Percentiles rank a stretch among this genome's conserved stretches.
These are phyloP conservation scores for Neurospora sp. DNA, from an alignment of 495 filamentous ascomycete species.

Conservation along the genomic window DNA sequence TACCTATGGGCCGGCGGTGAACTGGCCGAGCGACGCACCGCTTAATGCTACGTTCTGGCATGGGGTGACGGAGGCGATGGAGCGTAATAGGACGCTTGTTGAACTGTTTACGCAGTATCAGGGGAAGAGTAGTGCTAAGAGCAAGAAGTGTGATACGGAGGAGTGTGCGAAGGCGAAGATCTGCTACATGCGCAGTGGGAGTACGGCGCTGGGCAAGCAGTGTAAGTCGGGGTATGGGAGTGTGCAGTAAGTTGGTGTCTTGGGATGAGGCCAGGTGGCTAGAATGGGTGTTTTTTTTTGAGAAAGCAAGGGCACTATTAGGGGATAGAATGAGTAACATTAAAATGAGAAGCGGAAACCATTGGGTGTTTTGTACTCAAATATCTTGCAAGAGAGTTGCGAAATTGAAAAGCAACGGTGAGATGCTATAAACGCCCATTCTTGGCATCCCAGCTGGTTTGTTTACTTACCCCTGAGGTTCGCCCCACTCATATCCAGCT, in stretches of 20 bases:
- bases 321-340: not conserved
- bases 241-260: conserved; percentile 7
- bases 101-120: conserved; percentile 43
- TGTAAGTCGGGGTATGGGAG: conserved; percentile 42
- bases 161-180: conserved; percentile 46
- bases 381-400: not conserved
- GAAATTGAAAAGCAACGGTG: not conserved
- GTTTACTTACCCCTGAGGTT: not conserved
- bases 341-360: not conserved
- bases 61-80: conserved; percentile 50
- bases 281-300: not conserved
- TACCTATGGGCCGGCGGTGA: conserved; percentile 36
- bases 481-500: not conserved
- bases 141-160: conserved; percentile 40
- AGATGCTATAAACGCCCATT: not conserved
- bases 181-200: conserved; percentile 52
- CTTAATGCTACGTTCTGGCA: conserved; percentile 52
- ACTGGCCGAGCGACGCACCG: conserved; percentile 38
- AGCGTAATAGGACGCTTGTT: conserved; percentile 37
- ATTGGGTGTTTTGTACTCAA: not conserved
- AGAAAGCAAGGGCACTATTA: not conserved
- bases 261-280: not conserved
- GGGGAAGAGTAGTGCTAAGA: conserved; percentile 41
- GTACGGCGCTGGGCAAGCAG: conserved; percentile 36
- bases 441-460: not conserved